Evolutionary conservation across 345 rosid species (phyloP).

Genomic region (Eutrema yunnanense): DNA sequence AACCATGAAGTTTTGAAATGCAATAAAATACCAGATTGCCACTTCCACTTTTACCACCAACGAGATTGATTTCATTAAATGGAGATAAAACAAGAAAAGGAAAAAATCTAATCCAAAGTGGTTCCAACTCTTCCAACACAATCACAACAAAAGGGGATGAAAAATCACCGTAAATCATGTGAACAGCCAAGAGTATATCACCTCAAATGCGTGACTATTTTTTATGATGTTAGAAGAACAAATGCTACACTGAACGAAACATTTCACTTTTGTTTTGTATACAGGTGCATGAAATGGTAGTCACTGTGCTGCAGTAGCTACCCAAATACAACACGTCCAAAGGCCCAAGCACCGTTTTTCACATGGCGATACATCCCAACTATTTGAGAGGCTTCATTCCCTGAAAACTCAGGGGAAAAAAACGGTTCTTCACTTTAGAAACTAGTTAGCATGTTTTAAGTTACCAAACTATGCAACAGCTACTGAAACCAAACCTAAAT

Average conservation of each 20-base stretch:
- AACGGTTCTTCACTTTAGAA: background rate
- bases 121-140: background rate
- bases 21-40: background rate
- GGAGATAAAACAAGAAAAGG: background rate
- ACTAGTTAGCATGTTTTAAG: background rate
- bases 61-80: background rate
- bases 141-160: background rate
- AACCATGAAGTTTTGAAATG: background rate
- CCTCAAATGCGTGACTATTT: background rate
- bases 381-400: conserved; percentile 83
- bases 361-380: conserved; percentile 13
- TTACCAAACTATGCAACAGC: background rate
- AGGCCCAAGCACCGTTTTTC: background rate
- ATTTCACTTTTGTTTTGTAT: conserved; percentile 12
- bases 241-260: conserved; percentile 1
- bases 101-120: background rate
- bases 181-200: conserved; percentile 1
- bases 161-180: background rate
- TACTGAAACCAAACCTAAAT: background rate
- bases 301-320: background rate
- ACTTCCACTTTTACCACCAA: background rate
- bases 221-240: background rate
- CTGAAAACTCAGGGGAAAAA: conserved; percentile 31
- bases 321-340: background rate
- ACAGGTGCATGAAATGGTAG: background rate